Evolutionary conservation across 1,139 yeast species (phyloP), one percentile per base, ranked within the genome.

Genomic region (Blastobotrys proliferans): DNA sequence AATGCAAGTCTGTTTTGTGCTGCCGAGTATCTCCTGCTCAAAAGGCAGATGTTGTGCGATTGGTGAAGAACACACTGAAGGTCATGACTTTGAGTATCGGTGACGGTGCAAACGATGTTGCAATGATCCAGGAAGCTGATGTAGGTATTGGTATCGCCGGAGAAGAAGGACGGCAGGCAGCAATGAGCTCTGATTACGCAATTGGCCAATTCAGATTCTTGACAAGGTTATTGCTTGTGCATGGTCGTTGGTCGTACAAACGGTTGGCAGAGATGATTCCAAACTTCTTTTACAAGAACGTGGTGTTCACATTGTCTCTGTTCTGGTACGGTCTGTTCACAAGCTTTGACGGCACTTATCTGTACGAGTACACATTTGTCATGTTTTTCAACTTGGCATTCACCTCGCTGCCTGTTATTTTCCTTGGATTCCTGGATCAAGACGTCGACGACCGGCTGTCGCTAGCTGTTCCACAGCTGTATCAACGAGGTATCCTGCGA

Each of bases 121-220:
- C 97, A 4, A 92, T 92, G 98, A 92, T 92, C 54, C 97, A 92
- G 63, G 88, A 95, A 29, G 98, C 98, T 1, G 94, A 92, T 66
- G 94, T 92, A 26, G 98, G 98, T 55, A 94, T 92, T 38, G 98
- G 98, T 66, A 92, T 92, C 56, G 95, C 96, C 37, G 98, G 98
- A 63, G 95, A 87, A 67, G 98, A 92, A 71, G 98, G 98, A 53
- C 74, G 97, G 39, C 97, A 90, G 63, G 98, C 98, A 11, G 97
- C 82, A 9, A 92, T 92, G 98, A 83, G 95, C 6, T 84, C 97
- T 0, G 98, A 92, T 69, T 92, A 88, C 66, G 97, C 97, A 2
- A 71, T 92, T 62, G 98, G 97, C 11, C 97, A 92, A 63, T 92
- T 92, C 68, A 73, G 97, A 58, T 92, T 76, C 60, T 64, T 92